phyloP scores from a whole-genome alignment of 108 stramenopile species.

The Craspedostauros australis region DNA sequence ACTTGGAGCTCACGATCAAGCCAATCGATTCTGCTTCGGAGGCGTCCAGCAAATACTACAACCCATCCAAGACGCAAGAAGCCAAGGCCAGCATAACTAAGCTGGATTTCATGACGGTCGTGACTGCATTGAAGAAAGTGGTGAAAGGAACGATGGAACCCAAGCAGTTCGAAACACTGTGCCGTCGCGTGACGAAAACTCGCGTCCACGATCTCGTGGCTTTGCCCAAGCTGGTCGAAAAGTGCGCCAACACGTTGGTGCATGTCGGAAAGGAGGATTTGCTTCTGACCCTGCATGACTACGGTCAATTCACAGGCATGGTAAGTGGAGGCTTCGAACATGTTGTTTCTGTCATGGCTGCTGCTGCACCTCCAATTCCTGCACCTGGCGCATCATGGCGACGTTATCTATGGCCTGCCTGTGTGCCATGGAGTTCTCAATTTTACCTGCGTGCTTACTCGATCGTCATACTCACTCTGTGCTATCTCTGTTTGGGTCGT shows the following conservation, averaged over 20 bases:
- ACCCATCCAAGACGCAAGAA: slow-evolving; percentile 24
- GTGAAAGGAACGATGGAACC: slow-evolving; percentile 25
- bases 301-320: slow-evolving; percentile 44
- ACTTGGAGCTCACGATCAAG: slow-evolving; percentile 30
- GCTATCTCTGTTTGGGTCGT: neutral
- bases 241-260: slow-evolving; percentile 49
- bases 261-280: slow-evolving; percentile 52
- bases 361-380: too few relatives aligned
- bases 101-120: slow-evolving; percentile 26
- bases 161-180: slow-evolving; percentile 50
- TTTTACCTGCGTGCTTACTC: too few relatives aligned
- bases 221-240: slow-evolving; percentile 57
- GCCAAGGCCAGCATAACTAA: neutral
- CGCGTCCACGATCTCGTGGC: slow-evolving; percentile 45
- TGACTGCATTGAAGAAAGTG: slow-evolving; percentile 35
- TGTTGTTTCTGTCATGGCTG: too few relatives aligned
- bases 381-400: too few relatives aligned
- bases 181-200: slow-evolving; percentile 38
- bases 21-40: slow-evolving; percentile 4
- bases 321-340: slow-evolving; percentile 9
- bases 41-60: slow-evolving; percentile 19
- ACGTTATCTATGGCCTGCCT: too few relatives aligned
- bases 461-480: neutral
- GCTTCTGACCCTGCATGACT: slow-evolving; percentile 45
- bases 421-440: too few relatives aligned